A percentile compares a stretch with the other conserved stretches of the same genome.
Conservation (phyloP, 345 rosid genomes). For the Linum usitatissimum region DNA sequence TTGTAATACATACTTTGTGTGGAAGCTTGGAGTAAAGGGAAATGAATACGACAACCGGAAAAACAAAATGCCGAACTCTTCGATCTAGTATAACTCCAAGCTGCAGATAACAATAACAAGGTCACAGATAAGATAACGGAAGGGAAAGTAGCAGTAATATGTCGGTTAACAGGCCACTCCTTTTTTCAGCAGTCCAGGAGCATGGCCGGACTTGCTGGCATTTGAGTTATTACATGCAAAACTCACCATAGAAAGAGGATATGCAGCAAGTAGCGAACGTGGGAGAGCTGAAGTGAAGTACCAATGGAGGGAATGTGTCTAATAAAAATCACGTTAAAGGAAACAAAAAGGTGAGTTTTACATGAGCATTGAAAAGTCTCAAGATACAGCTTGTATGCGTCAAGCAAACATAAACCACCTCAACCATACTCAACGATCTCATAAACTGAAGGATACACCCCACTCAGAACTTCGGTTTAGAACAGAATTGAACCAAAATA, state of each 20-base stretch:
- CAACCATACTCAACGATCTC: not conserved
- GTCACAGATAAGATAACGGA: not conserved
- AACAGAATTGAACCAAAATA: slow-evolving; percentile 93
- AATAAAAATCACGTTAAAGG: slow-evolving; percentile 30
- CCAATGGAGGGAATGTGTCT: slow-evolving; percentile 88
- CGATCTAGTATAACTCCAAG: slow-evolving; percentile 69
- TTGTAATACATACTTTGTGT: slow-evolving; percentile 56
- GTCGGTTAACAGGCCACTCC: slow-evolving; percentile 1
- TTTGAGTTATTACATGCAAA: slow-evolving; percentile 7
- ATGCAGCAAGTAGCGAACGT: slow-evolving; percentile 68
- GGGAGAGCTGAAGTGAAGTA: slow-evolving; percentile 97
- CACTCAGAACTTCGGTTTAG: slow-evolving; percentile 91
- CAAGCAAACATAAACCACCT: not conserved
- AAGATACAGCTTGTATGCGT: not conserved
- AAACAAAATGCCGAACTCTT: slow-evolving; percentile 46
- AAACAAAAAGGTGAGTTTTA: slow-evolving; percentile 5
- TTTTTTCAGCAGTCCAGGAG: slow-evolving; percentile 6
- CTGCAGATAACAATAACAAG: slow-evolving; percentile 29
- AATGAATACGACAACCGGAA: slow-evolving; percentile 64
- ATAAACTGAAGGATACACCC: slow-evolving; percentile 70
- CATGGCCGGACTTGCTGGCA: not conserved
- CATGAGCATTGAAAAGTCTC: not conserved
- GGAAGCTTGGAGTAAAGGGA: slow-evolving; percentile 92
- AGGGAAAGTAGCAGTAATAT: not conserved
- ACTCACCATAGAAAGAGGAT: slow-evolving; percentile 85